Percentiles rank a stretch among this genome's conserved stretches.
Conservation (phyloP, 371 early-diverging fungal genomes). For the Mortierella sp. region DNA sequence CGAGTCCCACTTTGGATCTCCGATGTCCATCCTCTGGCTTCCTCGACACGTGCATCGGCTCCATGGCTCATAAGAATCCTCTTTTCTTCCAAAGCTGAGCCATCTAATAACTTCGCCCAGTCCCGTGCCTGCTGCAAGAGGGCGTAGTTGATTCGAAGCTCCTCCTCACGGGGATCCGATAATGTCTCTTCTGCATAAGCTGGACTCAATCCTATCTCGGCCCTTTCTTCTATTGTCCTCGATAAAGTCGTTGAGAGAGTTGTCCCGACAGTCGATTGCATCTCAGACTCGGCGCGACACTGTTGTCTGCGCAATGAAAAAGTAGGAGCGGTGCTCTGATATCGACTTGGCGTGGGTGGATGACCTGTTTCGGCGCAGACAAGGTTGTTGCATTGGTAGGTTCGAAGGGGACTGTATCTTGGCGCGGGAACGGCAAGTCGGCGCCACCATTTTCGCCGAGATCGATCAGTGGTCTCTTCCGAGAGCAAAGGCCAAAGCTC, state of each 20-base stretch:
- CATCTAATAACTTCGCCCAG: conserved; percentile 30
- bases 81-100: background rate
- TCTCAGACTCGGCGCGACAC: too few relatives aligned
- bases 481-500: background rate
- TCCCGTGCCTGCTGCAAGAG: conserved; percentile 9
- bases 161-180: conserved; percentile 8
- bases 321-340: too few relatives aligned
- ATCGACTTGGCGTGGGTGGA: too few relatives aligned
- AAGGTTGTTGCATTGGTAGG: background rate
- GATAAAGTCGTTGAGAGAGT: too few relatives aligned
- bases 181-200: background rate
- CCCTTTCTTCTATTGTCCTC: background rate
- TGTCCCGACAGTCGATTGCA: too few relatives aligned
- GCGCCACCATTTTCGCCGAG: background rate
- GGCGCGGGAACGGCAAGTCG: background rate
- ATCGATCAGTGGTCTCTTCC: background rate
- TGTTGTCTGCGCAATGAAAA: too few relatives aligned
- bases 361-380: too few relatives aligned
- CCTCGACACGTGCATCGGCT: too few relatives aligned
- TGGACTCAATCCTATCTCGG: background rate
- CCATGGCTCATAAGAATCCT: too few relatives aligned
- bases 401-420: background rate
- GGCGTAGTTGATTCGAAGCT: conserved; percentile 15
- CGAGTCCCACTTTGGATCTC: too few relatives aligned
- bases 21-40: too few relatives aligned